Percentiles rank a stretch among this genome's conserved stretches.
These are phyloP conservation scores for Piloderma croceum DNA, from an alignment of 768 basidiomycete genomes.

Conservation along the genomic window DNA sequence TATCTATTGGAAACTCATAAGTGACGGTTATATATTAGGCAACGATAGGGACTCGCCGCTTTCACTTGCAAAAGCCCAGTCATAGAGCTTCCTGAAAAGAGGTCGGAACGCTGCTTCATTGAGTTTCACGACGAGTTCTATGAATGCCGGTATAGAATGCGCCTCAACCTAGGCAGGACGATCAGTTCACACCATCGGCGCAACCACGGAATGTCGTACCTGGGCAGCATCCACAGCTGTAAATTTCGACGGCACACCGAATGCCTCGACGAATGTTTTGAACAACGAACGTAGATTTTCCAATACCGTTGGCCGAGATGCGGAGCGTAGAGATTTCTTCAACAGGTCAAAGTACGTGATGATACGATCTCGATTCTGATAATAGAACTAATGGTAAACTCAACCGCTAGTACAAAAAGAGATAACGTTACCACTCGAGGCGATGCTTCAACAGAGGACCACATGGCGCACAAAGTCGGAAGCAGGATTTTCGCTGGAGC, in stretches of 20 bases:
- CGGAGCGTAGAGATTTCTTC: slow-evolving; percentile 56
- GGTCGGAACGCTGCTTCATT: slow-evolving; percentile 91
- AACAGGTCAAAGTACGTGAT: slow-evolving; percentile 65
- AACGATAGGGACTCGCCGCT: too few relatives aligned
- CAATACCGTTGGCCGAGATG: slow-evolving; percentile 57
- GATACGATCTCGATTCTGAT: slow-evolving; percentile 5
- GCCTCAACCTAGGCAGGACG: slow-evolving; percentile 41
- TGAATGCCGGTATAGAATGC: slow-evolving; percentile 64
- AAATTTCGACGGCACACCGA: slow-evolving; percentile 47
- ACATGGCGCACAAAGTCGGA: slow-evolving; percentile 55
- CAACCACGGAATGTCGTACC: background rate
- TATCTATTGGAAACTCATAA: slow-evolving; percentile 16
- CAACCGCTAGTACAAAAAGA: too few relatives aligned
- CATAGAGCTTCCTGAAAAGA: slow-evolving; percentile 84
- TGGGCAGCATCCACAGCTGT: slow-evolving; percentile 15
- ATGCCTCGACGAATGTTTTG: slow-evolving; percentile 73
- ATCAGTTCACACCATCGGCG: background rate
- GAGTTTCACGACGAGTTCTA: slow-evolving; percentile 85
- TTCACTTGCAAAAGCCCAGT: slow-evolving; percentile 82
- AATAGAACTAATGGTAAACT: background rate
- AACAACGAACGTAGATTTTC: slow-evolving; percentile 65
- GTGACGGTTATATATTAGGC: too few relatives aligned
- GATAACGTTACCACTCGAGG: background rate
- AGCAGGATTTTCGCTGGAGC: slow-evolving; percentile 63
- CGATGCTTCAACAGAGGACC: slow-evolving; percentile 34